Conservation (phyloP, 768 basidiomycete species). For the Hortiboletus campestris region DNA sequence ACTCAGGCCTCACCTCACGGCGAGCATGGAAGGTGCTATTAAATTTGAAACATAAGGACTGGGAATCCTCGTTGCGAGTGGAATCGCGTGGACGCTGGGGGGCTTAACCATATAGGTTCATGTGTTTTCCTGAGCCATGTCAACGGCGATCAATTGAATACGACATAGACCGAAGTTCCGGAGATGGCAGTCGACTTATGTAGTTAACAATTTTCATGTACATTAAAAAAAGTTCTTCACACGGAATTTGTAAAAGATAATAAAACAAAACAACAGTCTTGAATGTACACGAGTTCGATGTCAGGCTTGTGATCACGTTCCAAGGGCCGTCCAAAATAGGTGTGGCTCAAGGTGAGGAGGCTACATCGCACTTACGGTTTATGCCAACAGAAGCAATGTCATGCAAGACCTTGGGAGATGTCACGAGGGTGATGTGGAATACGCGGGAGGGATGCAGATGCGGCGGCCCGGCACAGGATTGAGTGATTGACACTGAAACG, state of each 20-base stretch:
- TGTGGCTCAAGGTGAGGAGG: background rate
- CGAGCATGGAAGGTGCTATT: slow-evolving; percentile 9
- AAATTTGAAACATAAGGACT: slow-evolving; percentile 16
- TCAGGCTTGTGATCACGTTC: slow-evolving; percentile 5
- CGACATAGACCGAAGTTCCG: slow-evolving; percentile 32
- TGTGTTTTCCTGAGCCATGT: slow-evolving; percentile 31
- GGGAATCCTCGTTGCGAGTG: slow-evolving; percentile 3
- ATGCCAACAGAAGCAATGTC: slow-evolving; percentile 14
- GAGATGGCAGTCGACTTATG: slow-evolving; percentile 12
- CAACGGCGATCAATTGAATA: slow-evolving; percentile 36
- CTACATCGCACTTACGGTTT: slow-evolving; percentile 8
- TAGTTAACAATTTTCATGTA: background rate
- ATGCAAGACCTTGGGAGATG: slow-evolving; percentile 4
- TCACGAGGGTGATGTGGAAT: slow-evolving; percentile 8
- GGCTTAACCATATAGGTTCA: slow-evolving; percentile 31
- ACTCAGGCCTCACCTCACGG: slow-evolving; percentile 3
- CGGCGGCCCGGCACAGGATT: background rate
- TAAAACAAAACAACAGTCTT: slow-evolving; percentile 7
- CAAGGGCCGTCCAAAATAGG: slow-evolving; percentile 12
- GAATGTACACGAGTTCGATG: slow-evolving; percentile 1
- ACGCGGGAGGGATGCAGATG: background rate
- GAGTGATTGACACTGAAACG: slow-evolving; percentile 21
- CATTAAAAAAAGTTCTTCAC: slow-evolving; percentile 21
- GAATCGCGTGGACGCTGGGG: slow-evolving; percentile 24
- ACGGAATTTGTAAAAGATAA: slow-evolving; percentile 14